Conservation (phyloP, 2,329 filamentous ascomycete species). For the Hymenoscyphus albidus region DNA sequence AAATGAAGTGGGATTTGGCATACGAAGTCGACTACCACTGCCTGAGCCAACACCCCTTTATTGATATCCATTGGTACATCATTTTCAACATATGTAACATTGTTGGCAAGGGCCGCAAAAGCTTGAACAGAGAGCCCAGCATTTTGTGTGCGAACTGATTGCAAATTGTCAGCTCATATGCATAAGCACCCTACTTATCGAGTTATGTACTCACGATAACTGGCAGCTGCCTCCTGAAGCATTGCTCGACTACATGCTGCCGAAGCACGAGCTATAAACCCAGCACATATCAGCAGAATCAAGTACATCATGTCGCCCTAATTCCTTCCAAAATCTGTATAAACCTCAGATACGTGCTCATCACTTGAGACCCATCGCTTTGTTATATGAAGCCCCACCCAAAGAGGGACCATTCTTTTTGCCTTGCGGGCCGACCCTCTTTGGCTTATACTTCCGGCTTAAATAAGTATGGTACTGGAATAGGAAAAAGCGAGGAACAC, state of each 20-base stretch:
- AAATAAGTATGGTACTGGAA: background rate
- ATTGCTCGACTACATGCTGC: slow-evolving; percentile 17
- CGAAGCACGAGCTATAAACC: slow-evolving; percentile 9
- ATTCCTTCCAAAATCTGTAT: background rate
- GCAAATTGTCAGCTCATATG: background rate
- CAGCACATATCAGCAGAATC: background rate
- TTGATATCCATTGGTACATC: slow-evolving; percentile 10
- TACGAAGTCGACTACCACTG: slow-evolving; percentile 14
- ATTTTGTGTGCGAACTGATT: slow-evolving; percentile 13
- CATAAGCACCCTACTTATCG: background rate
- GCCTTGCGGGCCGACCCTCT: slow-evolving; percentile 7
- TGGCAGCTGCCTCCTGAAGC: slow-evolving; percentile 14
- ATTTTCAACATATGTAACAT: slow-evolving; percentile 17
- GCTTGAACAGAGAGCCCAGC: slow-evolving; percentile 6
- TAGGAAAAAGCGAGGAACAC: background rate
- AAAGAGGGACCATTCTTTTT: slow-evolving; percentile 1
- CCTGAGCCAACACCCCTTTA: slow-evolving; percentile 8
- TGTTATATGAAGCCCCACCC: slow-evolving; percentile 1
- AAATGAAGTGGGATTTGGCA: no score
- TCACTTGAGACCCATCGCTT: background rate
- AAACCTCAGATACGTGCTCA: background rate
- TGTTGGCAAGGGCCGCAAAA: slow-evolving; percentile 7
- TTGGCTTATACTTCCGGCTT: slow-evolving; percentile 6
- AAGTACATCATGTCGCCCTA: background rate
- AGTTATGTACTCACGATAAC: slow-evolving; percentile 9